phyloP scores from a whole-genome alignment of 2,329 filamentous ascomycete genomes.

The Alternaria gansuensis region DNA sequence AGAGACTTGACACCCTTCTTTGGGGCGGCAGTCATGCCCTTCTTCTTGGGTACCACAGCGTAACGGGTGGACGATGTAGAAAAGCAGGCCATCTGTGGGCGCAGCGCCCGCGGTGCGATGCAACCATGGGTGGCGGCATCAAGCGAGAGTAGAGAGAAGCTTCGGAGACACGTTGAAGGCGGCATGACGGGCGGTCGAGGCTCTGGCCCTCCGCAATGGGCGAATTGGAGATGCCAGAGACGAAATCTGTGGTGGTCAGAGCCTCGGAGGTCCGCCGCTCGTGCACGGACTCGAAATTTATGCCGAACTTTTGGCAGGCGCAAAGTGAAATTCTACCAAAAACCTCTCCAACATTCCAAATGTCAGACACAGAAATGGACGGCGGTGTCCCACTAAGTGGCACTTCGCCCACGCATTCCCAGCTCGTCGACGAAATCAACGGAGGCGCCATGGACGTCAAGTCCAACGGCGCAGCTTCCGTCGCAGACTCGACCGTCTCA shows the following conservation, averaged over 20 bases:
- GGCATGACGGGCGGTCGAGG: constrained; percentile 43
- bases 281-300: constrained; percentile 34
- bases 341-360: constrained; percentile 16
- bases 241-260: constrained; percentile 28
- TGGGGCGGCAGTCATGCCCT: constrained; percentile 38
- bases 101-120: constrained; percentile 38
- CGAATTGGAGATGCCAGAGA: constrained; percentile 31
- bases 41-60: constrained; percentile 42
- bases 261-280: constrained; percentile 41
- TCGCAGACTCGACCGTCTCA: constrained; percentile 47
- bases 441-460: constrained; percentile 48
- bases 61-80: constrained; percentile 47
- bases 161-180: constrained; percentile 45
- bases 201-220: constrained; percentile 40
- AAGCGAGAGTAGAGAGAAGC: constrained; percentile 45
- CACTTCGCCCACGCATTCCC: constrained; percentile 35
- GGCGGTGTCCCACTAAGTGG: constrained; percentile 37
- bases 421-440: constrained; percentile 44
- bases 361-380: constrained; percentile 47
- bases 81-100: constrained; percentile 44
- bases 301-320: constrained; percentile 16
- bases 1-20: constrained; percentile 53
- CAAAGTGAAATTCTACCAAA: constrained; percentile 5
- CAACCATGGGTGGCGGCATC: constrained; percentile 36
- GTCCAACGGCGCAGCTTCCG: constrained; percentile 39